A percentile compares a stretch with the other conserved stretches of the same genome.
Conservation (phyloP, 2,329 filamentous ascomycete genomes). For the Pseudogymnoascus sp. region DNA sequence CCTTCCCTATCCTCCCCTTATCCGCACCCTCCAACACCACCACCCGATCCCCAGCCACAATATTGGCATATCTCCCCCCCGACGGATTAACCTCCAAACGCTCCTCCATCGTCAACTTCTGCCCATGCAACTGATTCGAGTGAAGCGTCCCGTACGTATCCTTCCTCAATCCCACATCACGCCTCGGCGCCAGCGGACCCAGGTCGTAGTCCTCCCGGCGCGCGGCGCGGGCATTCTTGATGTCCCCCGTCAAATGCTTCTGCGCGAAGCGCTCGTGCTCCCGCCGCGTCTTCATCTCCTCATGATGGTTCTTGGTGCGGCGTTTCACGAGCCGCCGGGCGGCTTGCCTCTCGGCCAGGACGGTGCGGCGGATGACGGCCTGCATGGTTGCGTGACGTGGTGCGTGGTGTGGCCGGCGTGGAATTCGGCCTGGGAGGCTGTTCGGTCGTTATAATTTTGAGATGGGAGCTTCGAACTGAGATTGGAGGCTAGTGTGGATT, state of each 20-base stretch:
- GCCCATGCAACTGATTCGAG: constrained; percentile 27
- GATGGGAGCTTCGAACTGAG: neutral
- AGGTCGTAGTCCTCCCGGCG: constrained; percentile 70
- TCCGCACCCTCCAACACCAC: constrained; percentile 71
- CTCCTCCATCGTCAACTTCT: constrained; percentile 14
- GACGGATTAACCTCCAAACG: constrained; percentile 21
- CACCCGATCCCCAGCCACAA: constrained; percentile 68
- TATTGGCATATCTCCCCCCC: constrained; percentile 46
- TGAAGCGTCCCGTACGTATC: constrained; percentile 52
- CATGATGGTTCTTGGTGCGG: constrained; percentile 25
- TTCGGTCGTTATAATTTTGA: neutral
- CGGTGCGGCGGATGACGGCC: constrained; percentile 59
- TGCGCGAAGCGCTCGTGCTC: constrained; percentile 19
- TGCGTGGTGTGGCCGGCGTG: constrained; percentile 6
- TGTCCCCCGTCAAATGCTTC: constrained; percentile 24
- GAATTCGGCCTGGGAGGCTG: neutral
- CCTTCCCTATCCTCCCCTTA: constrained; percentile 74
- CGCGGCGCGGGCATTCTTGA: constrained; percentile 43
- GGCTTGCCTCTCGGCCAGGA: constrained; percentile 58
- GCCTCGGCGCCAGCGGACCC: constrained; percentile 69
- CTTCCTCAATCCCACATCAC: constrained; percentile 54
- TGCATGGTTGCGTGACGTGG: constrained; percentile 46
- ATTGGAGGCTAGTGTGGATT: constrained; percentile 5
- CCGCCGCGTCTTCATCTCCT: constrained; percentile 18
- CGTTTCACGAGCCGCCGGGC: constrained; percentile 36